Evolutionary conservation across 2,329 filamentous ascomycete genomes (phyloP).

Genomic region (Diplodia corticola): DNA sequence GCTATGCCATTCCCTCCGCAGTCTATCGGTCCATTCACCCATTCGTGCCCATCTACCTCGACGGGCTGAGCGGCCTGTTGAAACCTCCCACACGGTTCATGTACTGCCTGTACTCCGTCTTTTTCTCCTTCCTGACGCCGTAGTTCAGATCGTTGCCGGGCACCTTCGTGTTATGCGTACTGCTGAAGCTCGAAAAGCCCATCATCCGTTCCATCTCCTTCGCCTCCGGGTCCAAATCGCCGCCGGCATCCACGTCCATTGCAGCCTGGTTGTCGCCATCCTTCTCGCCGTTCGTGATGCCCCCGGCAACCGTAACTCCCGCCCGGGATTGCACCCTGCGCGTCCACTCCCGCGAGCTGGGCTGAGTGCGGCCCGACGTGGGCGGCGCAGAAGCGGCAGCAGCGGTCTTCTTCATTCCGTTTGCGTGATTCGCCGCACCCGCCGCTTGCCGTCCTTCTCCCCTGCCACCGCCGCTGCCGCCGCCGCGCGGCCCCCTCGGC

Average conservation of each 20-base stretch:
- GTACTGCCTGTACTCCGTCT: conserved; percentile 93
- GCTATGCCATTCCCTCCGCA: conserved; percentile 1
- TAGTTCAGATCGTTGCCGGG: conserved; percentile 78
- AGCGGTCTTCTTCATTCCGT: neutral
- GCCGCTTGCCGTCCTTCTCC: neutral
- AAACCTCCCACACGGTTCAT: conserved; percentile 86
- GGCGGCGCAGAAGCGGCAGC: neutral
- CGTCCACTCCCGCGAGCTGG: conserved; percentile 13
- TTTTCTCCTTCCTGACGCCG: conserved; percentile 86
- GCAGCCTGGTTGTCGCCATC: conserved; percentile 37
- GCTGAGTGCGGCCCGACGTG: conserved; percentile 7
- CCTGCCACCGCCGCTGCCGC: too few relatives aligned
- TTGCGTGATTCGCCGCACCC: neutral
- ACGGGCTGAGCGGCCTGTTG: conserved; percentile 69
- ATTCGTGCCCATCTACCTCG: neutral
- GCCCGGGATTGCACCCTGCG: neutral
- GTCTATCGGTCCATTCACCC: neutral
- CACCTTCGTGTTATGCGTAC: conserved; percentile 87
- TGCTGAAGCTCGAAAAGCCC: conserved; percentile 84
- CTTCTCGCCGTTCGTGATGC: neutral
- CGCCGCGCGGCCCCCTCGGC: conserved; percentile 7
- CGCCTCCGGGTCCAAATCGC: conserved; percentile 59
- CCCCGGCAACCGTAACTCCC: neutral
- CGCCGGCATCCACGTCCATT: conserved; percentile 36
- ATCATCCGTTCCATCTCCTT: conserved; percentile 80